These are phyloP conservation scores for Antrodiella citrinella DNA, from an alignment of 768 basidiomycete genomes.

Conservation along the genomic window DNA sequence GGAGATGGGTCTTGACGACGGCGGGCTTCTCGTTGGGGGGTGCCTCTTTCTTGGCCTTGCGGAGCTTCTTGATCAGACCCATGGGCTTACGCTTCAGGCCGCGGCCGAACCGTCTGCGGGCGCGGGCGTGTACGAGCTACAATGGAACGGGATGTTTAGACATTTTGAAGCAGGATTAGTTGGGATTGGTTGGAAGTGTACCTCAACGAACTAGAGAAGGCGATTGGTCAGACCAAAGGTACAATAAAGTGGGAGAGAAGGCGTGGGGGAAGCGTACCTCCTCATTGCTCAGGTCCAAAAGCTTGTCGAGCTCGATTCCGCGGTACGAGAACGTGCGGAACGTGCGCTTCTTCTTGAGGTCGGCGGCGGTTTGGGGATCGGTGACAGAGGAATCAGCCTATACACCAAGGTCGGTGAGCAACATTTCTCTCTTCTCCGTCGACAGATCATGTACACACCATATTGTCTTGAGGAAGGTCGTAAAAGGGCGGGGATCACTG, in stretches of 20 bases:
- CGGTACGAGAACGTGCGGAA: conserved; percentile 99
- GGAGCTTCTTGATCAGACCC: conserved; percentile 98
- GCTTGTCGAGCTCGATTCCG: conserved; percentile 96
- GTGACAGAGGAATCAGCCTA: conserved; percentile 81
- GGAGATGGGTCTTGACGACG: conserved; percentile 97
- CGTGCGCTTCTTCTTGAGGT: conserved; percentile 96
- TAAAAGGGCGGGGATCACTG: conserved; percentile 8
- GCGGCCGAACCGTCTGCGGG: conserved; percentile 96
- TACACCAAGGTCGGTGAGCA: conserved; percentile 17
- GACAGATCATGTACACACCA: conserved; percentile 16
- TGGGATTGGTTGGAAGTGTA: conserved; percentile 30
- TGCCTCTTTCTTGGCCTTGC: conserved; percentile 99
- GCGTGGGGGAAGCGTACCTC: conserved; percentile 70
- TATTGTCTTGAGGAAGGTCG: conserved; percentile 22
- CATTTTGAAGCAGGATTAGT: background rate
- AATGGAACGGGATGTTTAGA: background rate
- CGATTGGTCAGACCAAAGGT: conserved; percentile 4
- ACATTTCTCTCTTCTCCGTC: background rate
- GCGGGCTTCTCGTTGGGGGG: conserved; percentile 98
- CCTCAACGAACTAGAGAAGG: conserved; percentile 65
- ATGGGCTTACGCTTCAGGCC: conserved; percentile 98
- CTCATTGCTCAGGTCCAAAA: conserved; percentile 93
- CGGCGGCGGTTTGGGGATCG: conserved; percentile 90
- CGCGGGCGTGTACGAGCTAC: conserved; percentile 96
- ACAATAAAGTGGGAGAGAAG: no score